Evolutionary conservation across 2,329 filamentous ascomycete species (phyloP), one percentile per base, ranked within the genome.

Genomic region (Byssochlamys sp.): DNA sequence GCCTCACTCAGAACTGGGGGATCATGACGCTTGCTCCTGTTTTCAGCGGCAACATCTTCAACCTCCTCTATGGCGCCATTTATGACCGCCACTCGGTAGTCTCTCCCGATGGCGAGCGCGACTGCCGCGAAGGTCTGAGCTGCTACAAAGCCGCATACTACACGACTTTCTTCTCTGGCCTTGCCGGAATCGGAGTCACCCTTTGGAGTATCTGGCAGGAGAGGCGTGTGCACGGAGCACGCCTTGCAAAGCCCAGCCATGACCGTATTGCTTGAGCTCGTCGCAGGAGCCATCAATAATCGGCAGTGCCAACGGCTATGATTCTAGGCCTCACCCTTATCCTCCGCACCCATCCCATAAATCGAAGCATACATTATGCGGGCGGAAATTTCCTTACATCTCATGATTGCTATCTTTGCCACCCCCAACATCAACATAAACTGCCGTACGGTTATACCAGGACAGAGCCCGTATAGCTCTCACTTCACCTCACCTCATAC

Each of bases 1-100:
- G 91, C 1, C 79, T 99, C 52, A 91, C 88, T 57, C 90, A 96
- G 69, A 99, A 97, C 68, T 99, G 94, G 92, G 94, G 94, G 12
- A 87, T 88, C 65, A 95, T 99, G 85, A 96, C 90, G 0, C 78
- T 96, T 53, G 87, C 90, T 2, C 91, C 92, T 0, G 90, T 96
- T 2, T 74, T 96, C 28, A 91, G 87, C 7, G 91, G 90, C 54
- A 95, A 97, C 66, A 73, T 96, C 25, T 97, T 95, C 80, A 99
- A 97, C 69, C 75, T 96, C 1, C 84, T 94, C 58, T 99, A 97
- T 70, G 94, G 94, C 53, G 75, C 72, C 14, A 85, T 96, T 0
- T 95, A 90, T 65, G 94, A 99, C 70, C 76, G 77, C 7, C 91
- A 96, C 71, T 91, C 87, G 25, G 74, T 86, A 33, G 76, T 90